A percentile compares a stretch with the other conserved stretches of the same genome.
Evolutionary conservation across 2,329 filamentous ascomycete genomes (phyloP).

Genomic region (Xylariales sp.): DNA sequence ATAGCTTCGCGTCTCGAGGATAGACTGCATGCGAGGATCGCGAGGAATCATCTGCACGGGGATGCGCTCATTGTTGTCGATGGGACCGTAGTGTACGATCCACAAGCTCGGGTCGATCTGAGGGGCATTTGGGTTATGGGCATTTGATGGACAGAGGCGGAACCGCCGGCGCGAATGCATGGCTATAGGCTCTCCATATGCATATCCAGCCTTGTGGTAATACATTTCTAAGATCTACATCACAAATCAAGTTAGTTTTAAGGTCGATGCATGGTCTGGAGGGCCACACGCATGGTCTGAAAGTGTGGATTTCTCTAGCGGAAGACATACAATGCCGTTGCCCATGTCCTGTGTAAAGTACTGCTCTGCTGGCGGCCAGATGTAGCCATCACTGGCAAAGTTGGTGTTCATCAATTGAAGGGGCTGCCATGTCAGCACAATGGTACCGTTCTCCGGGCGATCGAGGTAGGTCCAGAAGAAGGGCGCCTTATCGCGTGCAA

Average conservation of each 20-base stretch:
- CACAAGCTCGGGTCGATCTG: constrained; percentile 78
- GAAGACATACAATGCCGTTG: constrained; percentile 48
- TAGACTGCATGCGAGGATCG: constrained; percentile 54
- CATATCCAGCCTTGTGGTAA: constrained; percentile 76
- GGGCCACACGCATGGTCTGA: no score
- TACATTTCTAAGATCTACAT: constrained; percentile 81
- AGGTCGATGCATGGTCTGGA: no score
- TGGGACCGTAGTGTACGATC: constrained; percentile 84
- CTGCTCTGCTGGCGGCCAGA: constrained; percentile 82
- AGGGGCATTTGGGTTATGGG: constrained; percentile 64
- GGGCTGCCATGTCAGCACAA: constrained; percentile 88
- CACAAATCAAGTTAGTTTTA: constrained; percentile 1
- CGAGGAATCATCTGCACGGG: constrained; percentile 64
- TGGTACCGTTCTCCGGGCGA: constrained; percentile 72
- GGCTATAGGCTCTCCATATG: constrained; percentile 69
- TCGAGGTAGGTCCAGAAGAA: constrained; percentile 95
- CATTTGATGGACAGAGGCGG: constrained; percentile 70
- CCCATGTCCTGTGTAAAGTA: constrained; percentile 70
- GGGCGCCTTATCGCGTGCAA: constrained; percentile 77
- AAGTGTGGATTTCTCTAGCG: neutral
- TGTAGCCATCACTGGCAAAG: constrained; percentile 86
- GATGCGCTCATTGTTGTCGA: constrained; percentile 69
- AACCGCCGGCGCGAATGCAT: constrained; percentile 81
- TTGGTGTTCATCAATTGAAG: constrained; percentile 63
- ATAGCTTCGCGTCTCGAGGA: constrained; percentile 58